Base-by-base conservation (phyloP, 2,329 filamentous ascomycete species). In the Cyphellophora attinorum region DNA sequence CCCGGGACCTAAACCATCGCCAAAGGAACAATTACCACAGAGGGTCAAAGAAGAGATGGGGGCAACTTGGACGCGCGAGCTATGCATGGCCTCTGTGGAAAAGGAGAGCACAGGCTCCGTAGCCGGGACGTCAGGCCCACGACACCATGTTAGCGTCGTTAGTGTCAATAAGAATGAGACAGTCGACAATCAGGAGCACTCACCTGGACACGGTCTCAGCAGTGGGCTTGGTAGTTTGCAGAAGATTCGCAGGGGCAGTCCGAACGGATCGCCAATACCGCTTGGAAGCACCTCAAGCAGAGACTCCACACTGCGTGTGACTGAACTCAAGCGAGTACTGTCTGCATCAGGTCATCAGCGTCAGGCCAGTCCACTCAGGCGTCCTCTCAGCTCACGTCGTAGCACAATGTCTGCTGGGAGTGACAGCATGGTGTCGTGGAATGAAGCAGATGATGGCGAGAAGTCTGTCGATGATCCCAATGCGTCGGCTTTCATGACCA, bases 61-160 rank as follows among this genome's bases (percentile, higher is more conserved):
- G 38, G 66, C 73, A 13, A 74, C 83, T 31, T 95, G 89, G 89
- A 81, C 76, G 25, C 78, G 79, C 51, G 86, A 93, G 14, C 61
- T 67, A 11, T 82, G 81, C 19, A 63, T 91, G 34, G 72, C 78
- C 8, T 68, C 74, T 23, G 70, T 84, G 31, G 76, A 81, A 39
- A 75, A 66, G 39, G 66, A 82, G 36, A 73, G 68, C 32, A 82
- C 68, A 35, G 85, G 85, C 14, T 93, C 85, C 3, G 76, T 74
- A 43, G 69, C 73, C 2, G 79, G 74, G n/a, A 46, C 45, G 6
- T 51, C 53, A 3, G 41, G 45, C 8, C 47, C 42, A 11, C 44
- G 39, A 27, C 46, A 46, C 11, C 49, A 51, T 35, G 42, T 48
- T 34, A 25, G 40, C 14, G 30, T 54, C 19, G 34, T 21, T 31